A percentile compares a stretch with the other conserved stretches of the same genome.
Conservation (phyloP, 129 eudicot genomes). For the Pseudognaphalium luteoalbum region DNA sequence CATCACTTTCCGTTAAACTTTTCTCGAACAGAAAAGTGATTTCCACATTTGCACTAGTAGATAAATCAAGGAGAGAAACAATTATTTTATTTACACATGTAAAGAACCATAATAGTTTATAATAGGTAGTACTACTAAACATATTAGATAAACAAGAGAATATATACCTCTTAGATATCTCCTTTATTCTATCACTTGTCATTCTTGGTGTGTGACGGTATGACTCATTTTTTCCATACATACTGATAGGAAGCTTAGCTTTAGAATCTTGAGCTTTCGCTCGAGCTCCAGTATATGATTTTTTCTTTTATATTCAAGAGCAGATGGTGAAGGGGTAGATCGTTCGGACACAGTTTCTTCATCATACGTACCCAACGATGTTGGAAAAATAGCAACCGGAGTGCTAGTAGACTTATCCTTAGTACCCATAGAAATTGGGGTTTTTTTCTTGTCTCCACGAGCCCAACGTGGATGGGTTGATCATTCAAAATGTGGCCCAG, state of each 20-base stretch:
- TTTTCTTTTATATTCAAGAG: slow-evolving; percentile 27
- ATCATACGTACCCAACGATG: slow-evolving; percentile 25
- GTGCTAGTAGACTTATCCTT: neutral
- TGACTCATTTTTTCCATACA: slow-evolving; percentile 31
- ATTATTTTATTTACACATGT: neutral
- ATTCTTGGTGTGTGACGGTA: slow-evolving; percentile 48
- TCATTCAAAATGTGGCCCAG: too few species aligned
- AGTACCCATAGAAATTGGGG: neutral
- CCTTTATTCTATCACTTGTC: slow-evolving; percentile 47
- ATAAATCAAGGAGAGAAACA: slow-evolving; percentile 36
- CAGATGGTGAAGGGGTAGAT: slow-evolving; percentile 12
- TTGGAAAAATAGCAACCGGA: slow-evolving; percentile 27
- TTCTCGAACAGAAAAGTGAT: slow-evolving; percentile 77
- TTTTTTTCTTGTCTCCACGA: too few species aligned
- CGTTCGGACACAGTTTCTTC: slow-evolving; percentile 24
- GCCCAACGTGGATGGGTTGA: too few species aligned
- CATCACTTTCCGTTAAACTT: slow-evolving; percentile 69
- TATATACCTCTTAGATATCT: slow-evolving; percentile 53
- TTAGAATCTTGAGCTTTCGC: slow-evolving; percentile 11
- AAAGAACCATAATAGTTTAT: neutral
- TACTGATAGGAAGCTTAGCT: slow-evolving; percentile 32
- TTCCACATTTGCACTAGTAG: slow-evolving; percentile 44
- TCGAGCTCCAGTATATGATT: slow-evolving; percentile 18
- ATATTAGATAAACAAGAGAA: slow-evolving; percentile 4
- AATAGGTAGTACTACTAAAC: neutral